Evolutionary conservation across 2,329 filamentous ascomycete genomes (phyloP), one percentile per base, ranked within the genome.

Genomic region (Dactylonectria estremocensis): DNA sequence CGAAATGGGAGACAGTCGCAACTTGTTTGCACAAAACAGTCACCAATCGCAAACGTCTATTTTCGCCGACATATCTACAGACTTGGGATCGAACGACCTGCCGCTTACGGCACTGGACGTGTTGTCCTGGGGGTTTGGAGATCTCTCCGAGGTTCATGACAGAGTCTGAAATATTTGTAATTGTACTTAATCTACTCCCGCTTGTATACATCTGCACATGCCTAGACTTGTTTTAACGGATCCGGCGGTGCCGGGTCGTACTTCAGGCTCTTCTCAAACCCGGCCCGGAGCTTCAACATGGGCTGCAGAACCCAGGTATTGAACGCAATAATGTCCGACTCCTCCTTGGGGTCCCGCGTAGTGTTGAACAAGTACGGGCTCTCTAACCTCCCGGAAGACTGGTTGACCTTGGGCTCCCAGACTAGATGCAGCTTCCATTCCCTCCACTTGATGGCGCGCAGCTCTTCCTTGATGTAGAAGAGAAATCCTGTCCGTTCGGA

Each of bases 261-360:
- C 60, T 66, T 74, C 2, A 80, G 33, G 10, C 78, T 80, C 56
- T 69, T 75, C 40, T 73, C 68, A 52, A 80, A 79, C 43, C 72
- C 74, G 0, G 69, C 53, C 14, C 66, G 73, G 43, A 80, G 22
- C 58, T 66, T 77, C 40, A 74, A 67, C 4, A 80, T 67, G 1
- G 79, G 79, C 56, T 80, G 79, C 48, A 78, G 6, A 0, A 80
- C 78, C 79, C 79, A 80, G 1, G 78, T 80, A 14, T 79, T 79
- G 46, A 70, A 79, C 0, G 73, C 63, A 18, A 79, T 2, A 1
- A 80, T 74, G 37, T 79, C 74, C 0, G 77, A 74, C 64, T 80
- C 78, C n/a, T 80, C 78, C 56, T 80, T 79, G 0, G 78, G 79
- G 18, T 80, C 78, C 1, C 78, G 62, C 5, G 77, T 65, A 0